Conservation (phyloP, 495 filamentous ascomycete genomes). For the Hypoxylon cercidicola region DNA sequence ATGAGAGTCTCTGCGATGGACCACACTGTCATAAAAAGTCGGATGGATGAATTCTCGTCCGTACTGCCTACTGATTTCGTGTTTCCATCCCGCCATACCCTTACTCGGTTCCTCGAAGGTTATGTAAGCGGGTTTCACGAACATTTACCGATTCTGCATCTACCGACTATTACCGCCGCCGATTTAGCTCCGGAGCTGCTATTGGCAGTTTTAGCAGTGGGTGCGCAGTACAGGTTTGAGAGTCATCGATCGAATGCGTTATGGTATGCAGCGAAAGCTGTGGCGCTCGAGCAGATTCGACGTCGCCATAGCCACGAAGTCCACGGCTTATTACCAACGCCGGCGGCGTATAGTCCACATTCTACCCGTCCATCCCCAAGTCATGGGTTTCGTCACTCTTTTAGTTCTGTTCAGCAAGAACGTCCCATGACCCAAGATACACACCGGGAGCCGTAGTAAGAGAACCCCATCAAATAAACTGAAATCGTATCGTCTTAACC, state of each 20-base stretch:
- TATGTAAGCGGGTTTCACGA: slow-evolving; percentile 75
- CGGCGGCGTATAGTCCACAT: slow-evolving; percentile 61
- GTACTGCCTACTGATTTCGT: slow-evolving; percentile 74
- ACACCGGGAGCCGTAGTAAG: slow-evolving; percentile 63
- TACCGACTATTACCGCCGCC: slow-evolving; percentile 67
- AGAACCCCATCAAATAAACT: neutral
- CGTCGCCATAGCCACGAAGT: slow-evolving; percentile 63
- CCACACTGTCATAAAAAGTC: slow-evolving; percentile 69
- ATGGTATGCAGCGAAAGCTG: slow-evolving; percentile 72
- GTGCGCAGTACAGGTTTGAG: slow-evolving; percentile 77
- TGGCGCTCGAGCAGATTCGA: slow-evolving; percentile 63
- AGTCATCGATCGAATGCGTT: slow-evolving; percentile 72
- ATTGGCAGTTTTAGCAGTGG: slow-evolving; percentile 71
- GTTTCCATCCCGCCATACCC: slow-evolving; percentile 70
- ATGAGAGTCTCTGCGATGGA: slow-evolving; percentile 74
- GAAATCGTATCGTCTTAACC: neutral
- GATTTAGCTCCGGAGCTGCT: slow-evolving; percentile 67
- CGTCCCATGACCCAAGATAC: slow-evolving; percentile 63
- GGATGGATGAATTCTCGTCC: slow-evolving; percentile 72
- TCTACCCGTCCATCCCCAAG: slow-evolving; percentile 63
- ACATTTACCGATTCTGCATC: slow-evolving; percentile 74
- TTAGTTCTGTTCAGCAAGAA: slow-evolving; percentile 61
- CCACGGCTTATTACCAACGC: slow-evolving; percentile 59
- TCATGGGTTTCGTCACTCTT: slow-evolving; percentile 60
- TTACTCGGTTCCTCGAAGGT: slow-evolving; percentile 72